Evolutionary conservation across 345 rosid genomes (phyloP).

Genomic region (Brassica incana): DNA sequence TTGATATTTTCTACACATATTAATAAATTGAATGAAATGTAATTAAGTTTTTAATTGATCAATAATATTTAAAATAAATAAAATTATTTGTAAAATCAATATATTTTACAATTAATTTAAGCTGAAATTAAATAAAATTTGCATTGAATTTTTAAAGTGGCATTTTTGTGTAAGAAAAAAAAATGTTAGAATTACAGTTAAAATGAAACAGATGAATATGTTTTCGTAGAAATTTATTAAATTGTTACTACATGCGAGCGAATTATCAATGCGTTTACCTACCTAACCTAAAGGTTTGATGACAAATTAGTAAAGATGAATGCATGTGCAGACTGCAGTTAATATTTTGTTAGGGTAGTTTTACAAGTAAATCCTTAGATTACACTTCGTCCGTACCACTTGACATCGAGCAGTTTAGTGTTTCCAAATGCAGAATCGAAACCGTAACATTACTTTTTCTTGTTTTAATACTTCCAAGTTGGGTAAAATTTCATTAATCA

Average conservation of each 20-base stretch:
- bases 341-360: not conserved
- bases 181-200: too few relatives aligned
- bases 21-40: too few relatives aligned
- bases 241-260: not conserved
- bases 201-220: not conserved
- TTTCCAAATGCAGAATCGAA: slow-evolving; percentile 24
- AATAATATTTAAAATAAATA: too few relatives aligned
- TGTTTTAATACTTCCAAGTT: not conserved
- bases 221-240: not conserved
- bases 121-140: too few relatives aligned
- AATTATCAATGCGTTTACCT: not conserved
- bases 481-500: not conserved
- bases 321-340: slow-evolving; percentile 27
- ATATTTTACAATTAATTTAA: too few relatives aligned
- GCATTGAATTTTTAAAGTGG: too few relatives aligned
- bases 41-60: too few relatives aligned
- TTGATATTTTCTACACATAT: too few relatives aligned
- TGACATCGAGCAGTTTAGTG: slow-evolving; percentile 24
- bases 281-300: not conserved
- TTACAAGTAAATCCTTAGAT: slow-evolving; percentile 27
- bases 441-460: slow-evolving; percentile 17
- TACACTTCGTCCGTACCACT: slow-evolving; percentile 40
- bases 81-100: too few relatives aligned
- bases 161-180: too few relatives aligned
- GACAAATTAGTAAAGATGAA: slow-evolving; percentile 10